Base-by-base conservation (phyloP, 345 rosid genomes). In the Draba incana region DNA sequence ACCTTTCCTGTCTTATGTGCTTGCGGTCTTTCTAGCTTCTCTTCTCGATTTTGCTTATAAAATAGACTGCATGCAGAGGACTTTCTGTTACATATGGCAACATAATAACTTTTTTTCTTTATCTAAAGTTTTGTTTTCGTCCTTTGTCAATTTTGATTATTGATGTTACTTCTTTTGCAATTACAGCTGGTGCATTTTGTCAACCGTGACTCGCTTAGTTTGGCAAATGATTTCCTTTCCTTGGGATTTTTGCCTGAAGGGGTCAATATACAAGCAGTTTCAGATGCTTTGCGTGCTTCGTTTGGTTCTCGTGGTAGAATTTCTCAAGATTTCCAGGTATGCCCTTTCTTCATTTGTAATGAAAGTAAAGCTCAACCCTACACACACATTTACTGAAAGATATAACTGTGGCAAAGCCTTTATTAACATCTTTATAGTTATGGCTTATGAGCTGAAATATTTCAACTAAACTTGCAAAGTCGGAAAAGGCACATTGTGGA, bases 211-310 rank as follows among this genome's bases (percentile, higher is more conserved):
- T 87, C 97, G 58, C 83, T 89, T 79, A 89, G 97, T 82, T 78
- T 94, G 86, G 99, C 99, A 78, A 91, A 89, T 86, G 97, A 91
- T 82, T 91, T 85, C 83, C 95, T 88, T 79, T 91, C 99, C 68
- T 82, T 94, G 95, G 99, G 99, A 74, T 91, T 94, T 89, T 75
- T 94, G 75, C 97, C 99, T 76, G 97, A 94, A 84, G 92, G 92
- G 78, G 84, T 78, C 60, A 90, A 94, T 79, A 66, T 81, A 42
- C 83, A 85, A 77, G 66, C 91, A 73, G 92, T 94, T 76, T 82
- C 97, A 9, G 80, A 84, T 82, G 90, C 97, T 28, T 59, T 94
- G 80, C 88, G 73, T 74, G 38, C 89, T 75, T 86, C 99, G 46
- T 86, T 89, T 74, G 85, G 85, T 75, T 86, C 85, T 72, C 88